A percentile compares a stretch with the other conserved stretches of the same genome.
These are phyloP conservation scores for Corylus heterophylla DNA, from an alignment of 306 rosid genomes.

Conservation along the genomic window DNA sequence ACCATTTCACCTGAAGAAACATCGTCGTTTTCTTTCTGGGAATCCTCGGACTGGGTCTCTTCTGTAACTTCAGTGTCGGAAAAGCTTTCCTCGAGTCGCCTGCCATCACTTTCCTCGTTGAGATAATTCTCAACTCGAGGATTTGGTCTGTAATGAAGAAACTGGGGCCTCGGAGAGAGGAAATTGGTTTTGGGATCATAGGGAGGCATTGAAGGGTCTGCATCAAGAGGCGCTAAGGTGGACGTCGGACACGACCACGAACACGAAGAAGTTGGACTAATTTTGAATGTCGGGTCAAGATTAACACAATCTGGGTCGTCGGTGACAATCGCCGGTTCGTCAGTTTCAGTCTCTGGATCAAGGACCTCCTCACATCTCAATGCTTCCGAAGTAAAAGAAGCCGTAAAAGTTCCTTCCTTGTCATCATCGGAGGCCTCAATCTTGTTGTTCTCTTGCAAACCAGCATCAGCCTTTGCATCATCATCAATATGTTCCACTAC, in stretches of 20 bases:
- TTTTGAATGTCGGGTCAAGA: conserved; percentile 67
- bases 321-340: conserved; percentile 27
- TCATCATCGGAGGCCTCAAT: conserved; percentile 25
- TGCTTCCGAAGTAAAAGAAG: conserved; percentile 30
- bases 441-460: conserved; percentile 20
- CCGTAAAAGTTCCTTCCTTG: conserved; percentile 26
- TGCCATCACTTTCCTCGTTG: conserved; percentile 33
- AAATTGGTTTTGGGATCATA: conserved; percentile 83
- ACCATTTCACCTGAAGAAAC: conserved; percentile 44
- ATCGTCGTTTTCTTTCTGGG: conserved; percentile 57
- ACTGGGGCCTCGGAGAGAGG: conserved; percentile 84
- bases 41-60: conserved; percentile 51
- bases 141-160: conserved; percentile 75
- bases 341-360: not conserved
- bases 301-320: conserved; percentile 57
- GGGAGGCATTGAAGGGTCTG: conserved; percentile 61
- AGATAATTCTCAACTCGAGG: conserved; percentile 47
- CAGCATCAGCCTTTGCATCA: conserved; percentile 9
- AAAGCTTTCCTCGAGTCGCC: conserved; percentile 49
- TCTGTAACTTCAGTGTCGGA: conserved; percentile 63
- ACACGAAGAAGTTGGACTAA: conserved; percentile 59
- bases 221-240: conserved; percentile 53
- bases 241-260: conserved; percentile 23
- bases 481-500: conserved; percentile 25
- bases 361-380: conserved; percentile 21